These are phyloP conservation scores for Gastrodia elata DNA, from an alignment of 106 monocot species.

Conservation along the genomic window DNA sequence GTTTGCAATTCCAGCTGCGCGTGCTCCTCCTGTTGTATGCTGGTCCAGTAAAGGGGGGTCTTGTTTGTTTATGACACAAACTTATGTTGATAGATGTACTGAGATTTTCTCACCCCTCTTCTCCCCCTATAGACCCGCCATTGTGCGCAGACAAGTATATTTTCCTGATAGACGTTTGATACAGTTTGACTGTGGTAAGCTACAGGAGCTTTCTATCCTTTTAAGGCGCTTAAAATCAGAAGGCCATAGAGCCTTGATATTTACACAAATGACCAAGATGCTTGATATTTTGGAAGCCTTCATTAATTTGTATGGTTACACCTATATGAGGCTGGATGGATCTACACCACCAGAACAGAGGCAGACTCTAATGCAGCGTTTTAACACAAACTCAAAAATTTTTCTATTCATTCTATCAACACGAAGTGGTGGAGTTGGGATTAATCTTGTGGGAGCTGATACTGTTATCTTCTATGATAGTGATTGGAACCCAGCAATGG, in stretches of 20 bases:
- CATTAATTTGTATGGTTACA: slow-evolving; percentile 97
- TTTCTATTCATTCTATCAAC: slow-evolving; percentile 97
- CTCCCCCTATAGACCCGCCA: slow-evolving; percentile 68
- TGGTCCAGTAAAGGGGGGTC: slow-evolving; percentile 72
- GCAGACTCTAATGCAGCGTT: slow-evolving; percentile 96
- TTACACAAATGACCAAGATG: slow-evolving; percentile 99
- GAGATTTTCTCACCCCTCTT: slow-evolving; percentile 58
- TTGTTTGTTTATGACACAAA: slow-evolving; percentile 40
- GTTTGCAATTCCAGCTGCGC: slow-evolving; percentile 94
- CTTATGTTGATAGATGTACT: slow-evolving; percentile 42
- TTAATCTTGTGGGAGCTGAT: slow-evolving; percentile 96
- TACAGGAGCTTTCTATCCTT: slow-evolving; percentile 82
- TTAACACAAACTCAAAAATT: slow-evolving; percentile 90
- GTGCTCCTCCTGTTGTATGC: slow-evolving; percentile 64
- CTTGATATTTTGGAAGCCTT: slow-evolving; percentile 94
- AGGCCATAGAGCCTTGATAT: slow-evolving; percentile 93
- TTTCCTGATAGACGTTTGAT: slow-evolving; percentile 95
- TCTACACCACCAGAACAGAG: slow-evolving; percentile 96
- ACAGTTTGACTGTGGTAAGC: slow-evolving; percentile 97
- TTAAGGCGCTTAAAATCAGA: slow-evolving; percentile 74
- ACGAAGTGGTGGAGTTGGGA: slow-evolving; percentile 97
- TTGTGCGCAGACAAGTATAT: slow-evolving; percentile 92
- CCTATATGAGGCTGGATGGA: slow-evolving; percentile 98
- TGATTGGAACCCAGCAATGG: slow-evolving; percentile 99
- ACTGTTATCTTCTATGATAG: slow-evolving; percentile 99